Conservation (phyloP, 305 asterid species). For the Ajuga reptans region DNA sequence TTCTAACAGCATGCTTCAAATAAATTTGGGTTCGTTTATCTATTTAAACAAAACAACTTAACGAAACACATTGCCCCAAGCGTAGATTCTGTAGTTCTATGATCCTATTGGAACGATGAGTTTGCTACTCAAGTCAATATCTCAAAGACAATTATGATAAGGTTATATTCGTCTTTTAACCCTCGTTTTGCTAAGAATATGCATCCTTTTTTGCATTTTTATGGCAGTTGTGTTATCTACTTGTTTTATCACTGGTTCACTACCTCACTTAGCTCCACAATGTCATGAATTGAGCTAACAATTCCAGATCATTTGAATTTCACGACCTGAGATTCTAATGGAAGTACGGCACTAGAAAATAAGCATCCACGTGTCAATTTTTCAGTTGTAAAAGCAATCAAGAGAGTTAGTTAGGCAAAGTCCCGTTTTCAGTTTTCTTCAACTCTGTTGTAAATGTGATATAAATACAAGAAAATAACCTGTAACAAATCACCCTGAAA, state of each 20-base stretch:
- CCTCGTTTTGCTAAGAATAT: background rate
- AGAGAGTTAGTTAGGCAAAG: no score
- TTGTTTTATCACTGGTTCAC: background rate
- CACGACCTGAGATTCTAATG: no score
- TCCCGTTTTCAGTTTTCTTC: no score
- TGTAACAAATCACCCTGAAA: no score
- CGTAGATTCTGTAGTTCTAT: background rate
- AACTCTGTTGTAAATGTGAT: no score
- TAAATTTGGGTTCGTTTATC: background rate
- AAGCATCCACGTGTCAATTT: no score
- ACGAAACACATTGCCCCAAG: background rate
- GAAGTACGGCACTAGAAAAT: no score
- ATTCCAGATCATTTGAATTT: no score
- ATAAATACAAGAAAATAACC: no score
- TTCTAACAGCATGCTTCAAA: background rate
- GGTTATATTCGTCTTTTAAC: background rate
- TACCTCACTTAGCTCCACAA: background rate
- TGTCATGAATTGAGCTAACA: no score
- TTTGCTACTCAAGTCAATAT: background rate
- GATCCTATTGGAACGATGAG: background rate
- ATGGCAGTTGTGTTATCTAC: background rate
- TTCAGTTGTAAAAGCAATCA: no score
- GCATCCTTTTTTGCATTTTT: background rate
- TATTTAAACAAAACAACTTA: background rate
- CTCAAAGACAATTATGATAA: background rate